Conservation (phyloP, 2,329 filamentous ascomycete genomes). For the Botrytis porri region DNA sequence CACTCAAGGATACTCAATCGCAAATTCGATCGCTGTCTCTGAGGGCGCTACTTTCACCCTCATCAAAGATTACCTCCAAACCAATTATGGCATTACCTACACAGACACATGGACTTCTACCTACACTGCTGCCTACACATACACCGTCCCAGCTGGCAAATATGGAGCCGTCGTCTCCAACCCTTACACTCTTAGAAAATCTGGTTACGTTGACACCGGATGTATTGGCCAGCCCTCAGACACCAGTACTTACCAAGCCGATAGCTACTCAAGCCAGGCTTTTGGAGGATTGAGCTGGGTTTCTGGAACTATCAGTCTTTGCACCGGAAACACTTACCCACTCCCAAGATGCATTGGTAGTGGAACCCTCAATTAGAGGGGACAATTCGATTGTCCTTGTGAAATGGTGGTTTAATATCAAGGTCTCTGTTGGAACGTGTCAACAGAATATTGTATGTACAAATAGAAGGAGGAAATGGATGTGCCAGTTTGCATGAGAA, state of each 20-base stretch:
- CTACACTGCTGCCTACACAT: constrained; percentile 4
- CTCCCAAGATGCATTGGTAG: not conserved
- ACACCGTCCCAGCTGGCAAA: not conserved
- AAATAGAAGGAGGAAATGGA: not conserved
- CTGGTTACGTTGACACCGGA: not conserved
- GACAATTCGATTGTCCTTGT: not conserved
- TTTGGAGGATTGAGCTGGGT: constrained; percentile 1
- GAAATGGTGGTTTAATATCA: not conserved
- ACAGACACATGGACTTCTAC: not conserved
- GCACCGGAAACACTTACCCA: not conserved
- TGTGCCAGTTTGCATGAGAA: not conserved
- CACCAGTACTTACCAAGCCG: not conserved
- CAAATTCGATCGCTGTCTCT: not conserved
- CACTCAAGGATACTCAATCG: not conserved
- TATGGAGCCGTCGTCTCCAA: constrained; percentile 9
- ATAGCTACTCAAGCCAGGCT: not conserved
- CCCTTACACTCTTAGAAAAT: not conserved
- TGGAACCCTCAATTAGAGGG: not conserved
- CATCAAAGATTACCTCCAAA: not conserved
- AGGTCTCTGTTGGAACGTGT: not conserved
- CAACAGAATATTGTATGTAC: not conserved
- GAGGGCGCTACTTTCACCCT: not conserved
- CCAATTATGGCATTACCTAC: not conserved
- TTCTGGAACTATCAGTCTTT: constrained; percentile 10
- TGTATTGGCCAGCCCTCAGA: not conserved